Conservation (phyloP, 345 rosid genomes). For the Ceriops tagal region DNA sequence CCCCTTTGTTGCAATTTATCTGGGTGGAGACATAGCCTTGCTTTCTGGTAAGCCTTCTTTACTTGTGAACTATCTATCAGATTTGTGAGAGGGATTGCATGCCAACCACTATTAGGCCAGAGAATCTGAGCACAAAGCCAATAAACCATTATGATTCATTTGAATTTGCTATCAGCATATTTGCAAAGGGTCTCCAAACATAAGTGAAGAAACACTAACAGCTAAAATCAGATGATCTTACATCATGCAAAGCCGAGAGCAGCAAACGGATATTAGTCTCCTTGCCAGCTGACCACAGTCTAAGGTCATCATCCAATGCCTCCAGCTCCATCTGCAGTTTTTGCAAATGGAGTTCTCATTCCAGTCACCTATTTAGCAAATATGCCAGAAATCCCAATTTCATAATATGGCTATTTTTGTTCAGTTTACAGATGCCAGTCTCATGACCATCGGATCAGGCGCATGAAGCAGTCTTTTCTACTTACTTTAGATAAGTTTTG, state of each 20-base stretch:
- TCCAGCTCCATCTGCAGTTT: conserved; percentile 53
- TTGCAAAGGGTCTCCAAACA: background rate
- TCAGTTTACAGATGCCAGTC: background rate
- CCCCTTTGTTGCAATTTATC: conserved; percentile 89
- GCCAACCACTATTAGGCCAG: conserved; percentile 79
- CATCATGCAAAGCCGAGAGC: conserved; percentile 74
- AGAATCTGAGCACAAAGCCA: conserved; percentile 47
- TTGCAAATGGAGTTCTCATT: background rate
- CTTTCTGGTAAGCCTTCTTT: conserved; percentile 89
- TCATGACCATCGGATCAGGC: background rate
- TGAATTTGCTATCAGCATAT: too few relatives aligned
- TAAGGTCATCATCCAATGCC: conserved; percentile 56
- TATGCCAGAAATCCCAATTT: background rate
- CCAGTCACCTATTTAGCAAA: background rate
- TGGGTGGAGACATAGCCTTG: conserved; percentile 90
- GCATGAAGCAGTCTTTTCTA: too few relatives aligned
- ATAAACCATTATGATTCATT: background rate
- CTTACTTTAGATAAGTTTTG: background rate
- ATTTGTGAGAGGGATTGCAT: conserved; percentile 45
- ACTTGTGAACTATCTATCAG: conserved; percentile 69
- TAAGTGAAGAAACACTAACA: background rate
- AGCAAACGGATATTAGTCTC: conserved; percentile 67
- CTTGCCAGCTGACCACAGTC: conserved; percentile 73
- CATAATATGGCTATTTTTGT: background rate
- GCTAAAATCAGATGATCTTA: conserved; percentile 23